Conservation (phyloP, 352 stramenopile genomes). For the Pythium diclinum region DNA sequence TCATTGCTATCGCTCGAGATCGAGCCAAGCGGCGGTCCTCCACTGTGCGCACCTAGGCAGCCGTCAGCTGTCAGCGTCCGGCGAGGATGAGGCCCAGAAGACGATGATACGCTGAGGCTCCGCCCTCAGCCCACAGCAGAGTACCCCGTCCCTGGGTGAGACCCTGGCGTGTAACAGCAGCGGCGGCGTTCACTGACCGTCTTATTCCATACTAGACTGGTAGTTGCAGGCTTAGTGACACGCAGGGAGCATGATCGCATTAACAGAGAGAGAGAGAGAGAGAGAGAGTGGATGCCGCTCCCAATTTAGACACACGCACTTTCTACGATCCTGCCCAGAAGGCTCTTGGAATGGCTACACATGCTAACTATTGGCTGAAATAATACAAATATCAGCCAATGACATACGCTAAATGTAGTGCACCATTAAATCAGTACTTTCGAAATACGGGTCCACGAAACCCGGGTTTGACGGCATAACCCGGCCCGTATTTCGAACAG, state of each 20-base stretch:
- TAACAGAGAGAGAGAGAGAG: not conserved
- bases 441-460: not conserved
- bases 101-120: conserved; percentile 2
- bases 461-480: not conserved
- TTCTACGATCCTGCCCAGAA: not conserved
- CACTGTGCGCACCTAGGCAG: not conserved
- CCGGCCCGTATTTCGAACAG: not conserved
- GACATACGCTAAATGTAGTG: not conserved
- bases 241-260: not conserved
- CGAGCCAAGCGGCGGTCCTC: conserved; percentile 6
- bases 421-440: not conserved
- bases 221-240: not conserved
- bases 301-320: conserved; percentile 2
- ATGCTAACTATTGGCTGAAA: not conserved
- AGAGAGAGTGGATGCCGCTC: not conserved
- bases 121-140: not conserved
- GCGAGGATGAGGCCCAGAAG: conserved; percentile 12
- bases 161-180: not conserved
- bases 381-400: not conserved
- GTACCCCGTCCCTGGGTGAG: not conserved
- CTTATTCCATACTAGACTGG: not conserved
- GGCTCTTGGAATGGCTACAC: conserved; percentile 5
- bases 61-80: not conserved
- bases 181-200: not conserved
- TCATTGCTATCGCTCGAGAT: conserved; percentile 21